Evolutionary conservation across 495 filamentous ascomycete species (phyloP), one percentile per base, ranked within the genome.

Genomic region (Annulohypoxylon stygium): DNA sequence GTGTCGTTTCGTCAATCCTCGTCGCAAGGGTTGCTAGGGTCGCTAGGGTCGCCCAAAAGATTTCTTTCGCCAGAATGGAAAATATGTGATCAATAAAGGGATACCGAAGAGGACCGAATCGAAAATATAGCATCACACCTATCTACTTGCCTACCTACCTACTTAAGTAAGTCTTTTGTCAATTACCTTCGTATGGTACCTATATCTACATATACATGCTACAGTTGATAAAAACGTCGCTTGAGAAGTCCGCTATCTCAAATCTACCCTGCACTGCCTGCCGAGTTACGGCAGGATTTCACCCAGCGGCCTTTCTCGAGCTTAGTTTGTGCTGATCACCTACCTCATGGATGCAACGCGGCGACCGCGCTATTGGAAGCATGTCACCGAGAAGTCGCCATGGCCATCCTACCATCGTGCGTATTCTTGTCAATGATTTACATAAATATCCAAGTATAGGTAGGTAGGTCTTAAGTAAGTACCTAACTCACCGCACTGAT

Each of bases 301-400:
- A 36, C 45, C 6, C 12, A 20, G 16, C 48, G 7, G 7, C 36
- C 60, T 48, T 36, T 53, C 36, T 68, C n/a, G 6, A 41, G 60
- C 45, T 55, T 34, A 41, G 26, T 55, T 61, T 39, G 5, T 48
- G 71, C 61, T 69, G 71, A 74, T 74, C 71, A 69, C 5, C 30
- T 30, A 30, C 30, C 30, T 30, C 30, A 30, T 30, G 30, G 30
- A 68, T 74, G 71, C 55, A 61, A 74, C 65, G 14, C 65, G 41
- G 37, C 34, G 12, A 51, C 7, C 34, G 39, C 53, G 23, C 41
- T 43, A 57, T 58, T 14, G 39, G 39, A 37, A 58, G 41, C 16
- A 48, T 39, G 37, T 39, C 55, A 43, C 48, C 41, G 36, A 37
- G 26, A 58, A 20, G 5, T 58, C 36, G 26, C 25, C 23, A 65